phyloP scores from a whole-genome alignment of 2,329 filamentous ascomycete species.

The Aspergillus neotritici region DNA sequence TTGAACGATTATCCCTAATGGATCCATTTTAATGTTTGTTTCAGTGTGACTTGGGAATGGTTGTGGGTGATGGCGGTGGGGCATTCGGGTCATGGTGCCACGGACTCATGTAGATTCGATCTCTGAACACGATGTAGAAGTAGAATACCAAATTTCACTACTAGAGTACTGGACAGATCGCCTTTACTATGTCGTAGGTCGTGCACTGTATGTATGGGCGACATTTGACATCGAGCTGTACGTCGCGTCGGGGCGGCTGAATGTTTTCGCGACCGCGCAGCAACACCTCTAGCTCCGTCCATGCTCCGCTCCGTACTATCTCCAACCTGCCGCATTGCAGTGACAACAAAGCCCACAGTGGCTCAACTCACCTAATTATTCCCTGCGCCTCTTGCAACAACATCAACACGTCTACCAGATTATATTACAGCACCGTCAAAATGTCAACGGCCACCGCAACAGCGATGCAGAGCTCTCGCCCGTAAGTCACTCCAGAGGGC shows the following conservation, averaged over 20 bases:
- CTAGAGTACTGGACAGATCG: too few species aligned
- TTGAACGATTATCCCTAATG: background rate
- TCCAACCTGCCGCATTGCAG: too few species aligned
- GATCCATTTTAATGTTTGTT: background rate
- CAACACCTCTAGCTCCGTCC: background rate
- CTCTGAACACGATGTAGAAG: too few species aligned
- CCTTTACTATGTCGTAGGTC: too few species aligned
- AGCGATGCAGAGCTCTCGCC: conserved; percentile 69
- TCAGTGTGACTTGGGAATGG: background rate
- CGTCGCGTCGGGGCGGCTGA: conserved; percentile 20
- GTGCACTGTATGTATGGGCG: too few species aligned
- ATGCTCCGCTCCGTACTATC: background rate
- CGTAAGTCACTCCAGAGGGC: conserved; percentile 38
- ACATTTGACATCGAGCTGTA: too few species aligned
- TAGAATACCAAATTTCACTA: too few species aligned
- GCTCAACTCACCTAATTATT: too few species aligned
- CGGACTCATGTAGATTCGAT: too few species aligned
- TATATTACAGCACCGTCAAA: conserved; percentile 2
- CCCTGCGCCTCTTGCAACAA: background rate
- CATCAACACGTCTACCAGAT: background rate
- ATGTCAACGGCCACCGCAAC: conserved; percentile 84
- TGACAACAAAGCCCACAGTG: too few species aligned
- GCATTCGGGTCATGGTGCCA: too few species aligned
- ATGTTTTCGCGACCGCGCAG: conserved; percentile 21
- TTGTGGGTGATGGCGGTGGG: background rate